A percentile compares a stretch with the other conserved stretches of the same genome.
Conservation (phyloP, 1,139 yeast genomes). For the Suhomyces choctaworum region DNA sequence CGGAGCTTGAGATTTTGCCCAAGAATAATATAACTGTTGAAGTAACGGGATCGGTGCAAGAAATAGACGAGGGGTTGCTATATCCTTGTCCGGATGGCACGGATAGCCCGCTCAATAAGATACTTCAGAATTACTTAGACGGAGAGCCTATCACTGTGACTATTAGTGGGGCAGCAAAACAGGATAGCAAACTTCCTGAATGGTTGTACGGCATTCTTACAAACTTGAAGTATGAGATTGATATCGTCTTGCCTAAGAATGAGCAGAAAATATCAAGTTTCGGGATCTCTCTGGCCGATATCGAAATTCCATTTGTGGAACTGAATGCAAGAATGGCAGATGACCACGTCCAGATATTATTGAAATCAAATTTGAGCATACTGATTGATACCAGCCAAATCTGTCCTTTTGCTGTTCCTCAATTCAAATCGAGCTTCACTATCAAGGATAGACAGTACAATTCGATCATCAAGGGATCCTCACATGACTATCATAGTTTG, state of each 20-base stretch:
- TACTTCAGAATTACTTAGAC: constrained; percentile 24
- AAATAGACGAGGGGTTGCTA: constrained; percentile 22
- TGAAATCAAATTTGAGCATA: constrained; percentile 17
- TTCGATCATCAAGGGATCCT: constrained; percentile 16
- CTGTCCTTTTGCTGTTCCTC: constrained; percentile 19
- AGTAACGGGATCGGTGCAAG: constrained; percentile 20
- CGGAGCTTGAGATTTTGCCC: constrained; percentile 20
- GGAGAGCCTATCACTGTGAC: constrained; percentile 21
- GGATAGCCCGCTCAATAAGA: constrained; percentile 25
- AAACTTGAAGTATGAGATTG: constrained; percentile 15
- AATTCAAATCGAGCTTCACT: constrained; percentile 16
- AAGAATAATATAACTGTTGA: constrained; percentile 16
- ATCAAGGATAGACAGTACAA: constrained; percentile 10
- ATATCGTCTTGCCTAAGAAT: constrained; percentile 12
- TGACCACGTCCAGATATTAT: constrained; percentile 2
- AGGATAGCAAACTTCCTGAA: constrained; percentile 20
- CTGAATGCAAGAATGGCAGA: not conserved
- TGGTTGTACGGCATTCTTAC: constrained; percentile 29
- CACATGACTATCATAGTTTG: constrained; percentile 15
- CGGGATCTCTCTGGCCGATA: constrained; percentile 8
- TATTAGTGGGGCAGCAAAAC: constrained; percentile 22
- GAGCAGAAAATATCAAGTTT: constrained; percentile 1
- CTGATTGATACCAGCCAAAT: constrained; percentile 12
- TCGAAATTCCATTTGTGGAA: constrained; percentile 13
- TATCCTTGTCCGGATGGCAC: constrained; percentile 21